phyloP scores from a whole-genome alignment of 768 basidiomycete species.

The Agrocybe praecox region DNA sequence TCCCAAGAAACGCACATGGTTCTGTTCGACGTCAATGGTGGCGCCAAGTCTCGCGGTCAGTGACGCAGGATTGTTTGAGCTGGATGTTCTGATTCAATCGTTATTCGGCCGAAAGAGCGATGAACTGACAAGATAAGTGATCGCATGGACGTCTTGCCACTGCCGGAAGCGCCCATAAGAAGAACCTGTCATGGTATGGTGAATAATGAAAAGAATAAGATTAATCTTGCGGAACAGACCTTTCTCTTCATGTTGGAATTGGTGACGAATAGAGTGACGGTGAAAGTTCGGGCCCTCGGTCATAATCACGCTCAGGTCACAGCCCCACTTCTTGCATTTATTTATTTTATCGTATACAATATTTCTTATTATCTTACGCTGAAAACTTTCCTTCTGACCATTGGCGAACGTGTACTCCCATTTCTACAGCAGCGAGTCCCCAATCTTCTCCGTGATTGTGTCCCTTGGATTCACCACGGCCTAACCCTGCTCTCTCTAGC shows the following conservation, averaged over 20 bases:
- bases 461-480: conserved; percentile 65
- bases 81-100: conserved; percentile 31
- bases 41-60: conserved; percentile 91
- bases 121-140: conserved; percentile 93
- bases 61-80: conserved; percentile 93
- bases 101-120: conserved; percentile 1
- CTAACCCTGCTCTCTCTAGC: conserved; percentile 90
- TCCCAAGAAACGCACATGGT: conserved; percentile 95
- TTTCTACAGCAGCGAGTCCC: conserved; percentile 96
- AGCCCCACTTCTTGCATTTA: conserved; percentile 1
- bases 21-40: conserved; percentile 97
- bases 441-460: conserved; percentile 99
- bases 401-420: conserved; percentile 65
- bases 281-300: conserved; percentile 16
- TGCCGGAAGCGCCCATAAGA: conserved; percentile 96
- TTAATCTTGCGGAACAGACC: conserved; percentile 36
- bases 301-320: conserved; percentile 16
- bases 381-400: conserved; percentile 76
- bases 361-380: conserved; percentile 13
- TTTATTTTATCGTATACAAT: conserved; percentile 11
- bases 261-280: conserved; percentile 12
- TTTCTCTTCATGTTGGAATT: conserved; percentile 60
- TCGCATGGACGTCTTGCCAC: conserved; percentile 97
- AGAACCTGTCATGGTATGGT: conserved; percentile 69
- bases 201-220: conserved; percentile 18